A percentile compares a stretch with the other conserved stretches of the same genome.
Conservation (phyloP, 2,329 filamentous ascomycete genomes). For the Blastomyces percursus region DNA sequence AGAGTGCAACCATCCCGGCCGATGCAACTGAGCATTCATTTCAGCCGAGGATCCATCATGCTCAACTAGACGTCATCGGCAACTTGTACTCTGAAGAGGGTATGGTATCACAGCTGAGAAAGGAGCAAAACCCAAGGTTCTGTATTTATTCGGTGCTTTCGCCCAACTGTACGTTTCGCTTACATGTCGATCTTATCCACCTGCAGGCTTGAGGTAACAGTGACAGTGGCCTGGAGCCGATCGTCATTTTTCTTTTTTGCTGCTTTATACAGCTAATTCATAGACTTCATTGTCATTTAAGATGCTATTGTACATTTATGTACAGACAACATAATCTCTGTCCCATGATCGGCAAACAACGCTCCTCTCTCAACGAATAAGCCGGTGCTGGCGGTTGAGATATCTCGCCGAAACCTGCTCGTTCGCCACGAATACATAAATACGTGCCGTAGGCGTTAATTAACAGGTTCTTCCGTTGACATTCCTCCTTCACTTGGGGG, state of each 20-base stretch:
- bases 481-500: background rate
- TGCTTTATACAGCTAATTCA: background rate
- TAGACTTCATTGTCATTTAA: background rate
- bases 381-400: background rate
- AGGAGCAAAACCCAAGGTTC: no score
- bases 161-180: no score
- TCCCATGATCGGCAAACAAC: background rate
- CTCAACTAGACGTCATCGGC: no score
- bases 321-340: no score
- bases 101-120: no score
- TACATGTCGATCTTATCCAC: background rate
- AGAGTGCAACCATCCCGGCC: no score
- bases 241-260: background rate
- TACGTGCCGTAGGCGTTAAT: background rate
- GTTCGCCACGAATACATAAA: background rate
- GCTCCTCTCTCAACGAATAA: background rate
- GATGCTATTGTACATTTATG: background rate
- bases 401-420: background rate
- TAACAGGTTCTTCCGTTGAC: no score
- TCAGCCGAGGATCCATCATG: no score
- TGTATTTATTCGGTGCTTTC: no score
- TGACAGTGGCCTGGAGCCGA: background rate
- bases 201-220: background rate
- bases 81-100: no score
- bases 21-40: no score